Percentiles rank a stretch among this genome's conserved stretches.
These are phyloP conservation scores for Scenedesmus sp. DNA, from an alignment of 163 green algal species.

Conservation along the genomic window DNA sequence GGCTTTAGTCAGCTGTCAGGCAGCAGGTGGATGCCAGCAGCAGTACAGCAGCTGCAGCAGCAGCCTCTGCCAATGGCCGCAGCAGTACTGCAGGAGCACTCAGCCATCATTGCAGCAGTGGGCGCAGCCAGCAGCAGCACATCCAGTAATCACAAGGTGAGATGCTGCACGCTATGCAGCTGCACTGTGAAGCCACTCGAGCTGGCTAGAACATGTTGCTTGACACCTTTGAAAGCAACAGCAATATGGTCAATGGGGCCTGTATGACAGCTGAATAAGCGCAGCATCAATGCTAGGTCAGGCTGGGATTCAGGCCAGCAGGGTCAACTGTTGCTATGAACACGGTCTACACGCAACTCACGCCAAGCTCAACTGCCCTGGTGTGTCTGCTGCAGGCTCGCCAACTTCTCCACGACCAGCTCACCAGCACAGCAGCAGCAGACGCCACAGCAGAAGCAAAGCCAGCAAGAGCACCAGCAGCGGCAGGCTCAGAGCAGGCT, in stretches of 20 bases:
- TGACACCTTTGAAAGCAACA: too few species aligned
- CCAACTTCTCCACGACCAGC: neutral
- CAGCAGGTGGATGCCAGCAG: neutral
- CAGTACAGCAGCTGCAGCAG: neutral
- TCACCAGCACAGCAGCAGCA: neutral
- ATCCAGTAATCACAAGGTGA: neutral
- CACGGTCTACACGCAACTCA: neutral
- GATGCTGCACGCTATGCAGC: neutral
- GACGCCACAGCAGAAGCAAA: neutral
- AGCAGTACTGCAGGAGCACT: neutral
- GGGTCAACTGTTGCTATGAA: too few species aligned
- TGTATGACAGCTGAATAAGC: too few species aligned
- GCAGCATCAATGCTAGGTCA: too few species aligned
- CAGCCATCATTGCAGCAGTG: neutral
- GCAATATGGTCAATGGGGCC: too few species aligned
- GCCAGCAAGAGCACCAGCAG: neutral
- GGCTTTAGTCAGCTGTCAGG: neutral
- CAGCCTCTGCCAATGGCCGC: neutral
- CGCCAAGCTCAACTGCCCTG: neutral
- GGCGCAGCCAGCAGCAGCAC: neutral
- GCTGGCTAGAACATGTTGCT: too few species aligned
- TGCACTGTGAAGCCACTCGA: too few species aligned
- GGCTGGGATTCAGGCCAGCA: neutral
- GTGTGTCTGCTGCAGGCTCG: neutral
- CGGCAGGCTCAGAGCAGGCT: neutral